A percentile compares a stretch with the other conserved stretches of the same genome.
Evolutionary conservation across 176 grass and related monocot genomes (phyloP).

Genomic region (Saccharum spontaneum): DNA sequence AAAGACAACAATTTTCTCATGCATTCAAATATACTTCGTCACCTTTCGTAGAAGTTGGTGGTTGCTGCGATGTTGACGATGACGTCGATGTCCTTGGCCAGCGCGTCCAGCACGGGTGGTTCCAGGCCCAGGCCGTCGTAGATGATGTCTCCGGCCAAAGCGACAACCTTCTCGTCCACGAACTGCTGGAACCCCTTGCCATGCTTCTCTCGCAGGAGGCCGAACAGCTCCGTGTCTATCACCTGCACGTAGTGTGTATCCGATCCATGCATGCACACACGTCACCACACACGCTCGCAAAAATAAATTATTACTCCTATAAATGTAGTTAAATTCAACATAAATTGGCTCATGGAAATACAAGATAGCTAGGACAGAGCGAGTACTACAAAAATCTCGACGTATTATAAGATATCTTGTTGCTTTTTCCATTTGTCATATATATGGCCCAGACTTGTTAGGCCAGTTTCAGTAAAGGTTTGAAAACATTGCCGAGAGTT

Average conservation of each 20-base stretch:
- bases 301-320: too few species aligned
- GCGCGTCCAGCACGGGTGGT: slow-evolving; percentile 21
- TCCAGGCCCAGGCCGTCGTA: slow-evolving; percentile 60
- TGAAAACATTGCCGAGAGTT: too few species aligned
- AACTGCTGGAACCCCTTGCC: slow-evolving; percentile 55
- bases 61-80: slow-evolving; percentile 80
- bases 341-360: too few species aligned
- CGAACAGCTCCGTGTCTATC: slow-evolving; percentile 61
- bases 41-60: slow-evolving; percentile 81
- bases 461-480: too few species aligned
- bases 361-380: too few species aligned
- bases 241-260: slow-evolving; percentile 28
- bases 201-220: slow-evolving; percentile 60
- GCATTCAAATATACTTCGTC: too few species aligned
- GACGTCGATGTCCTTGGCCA: slow-evolving; percentile 53
- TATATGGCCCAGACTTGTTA: too few species aligned
- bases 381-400: neutral
- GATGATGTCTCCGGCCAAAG: slow-evolving; percentile 66
- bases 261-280: too few species aligned
- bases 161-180: slow-evolving; percentile 60
- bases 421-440: too few species aligned
- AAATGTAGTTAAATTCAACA: too few species aligned
- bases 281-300: too few species aligned
- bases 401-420: neutral
- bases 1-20: too few species aligned